Percentiles rank a stretch among this genome's conserved stretches.
Conservation (phyloP, 2,329 filamentous ascomycete species). For the Stenocarpella maydis region DNA sequence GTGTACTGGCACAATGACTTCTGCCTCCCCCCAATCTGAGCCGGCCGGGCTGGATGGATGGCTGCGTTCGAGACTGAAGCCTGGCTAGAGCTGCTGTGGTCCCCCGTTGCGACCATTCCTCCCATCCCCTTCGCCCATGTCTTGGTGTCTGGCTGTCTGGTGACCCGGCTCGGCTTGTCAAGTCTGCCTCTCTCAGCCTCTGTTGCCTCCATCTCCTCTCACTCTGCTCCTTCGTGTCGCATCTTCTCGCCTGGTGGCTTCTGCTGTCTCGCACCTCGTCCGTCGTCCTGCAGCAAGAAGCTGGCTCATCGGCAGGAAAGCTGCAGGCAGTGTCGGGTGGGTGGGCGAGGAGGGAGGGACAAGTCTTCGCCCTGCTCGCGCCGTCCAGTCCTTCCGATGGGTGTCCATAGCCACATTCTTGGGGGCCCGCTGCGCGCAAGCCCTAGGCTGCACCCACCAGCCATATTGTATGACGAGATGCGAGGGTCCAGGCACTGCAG, state of each 20-base stretch:
- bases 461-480: constrained; percentile 27
- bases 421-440: constrained; percentile 7
- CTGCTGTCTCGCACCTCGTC: constrained; percentile 19
- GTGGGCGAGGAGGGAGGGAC: background rate
- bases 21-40: background rate
- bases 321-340: background rate
- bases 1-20: constrained; percentile 5
- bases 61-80: constrained; percentile 25
- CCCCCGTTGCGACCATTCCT: background rate
- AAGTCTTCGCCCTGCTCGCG: background rate
- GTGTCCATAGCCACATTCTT: constrained; percentile 7
- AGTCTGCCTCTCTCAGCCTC: background rate
- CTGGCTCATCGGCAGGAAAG: constrained; percentile 2
- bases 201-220: background rate
- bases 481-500: constrained; percentile 31
- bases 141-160: background rate
- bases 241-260: constrained; percentile 15
- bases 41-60: constrained; percentile 8
- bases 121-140: background rate
- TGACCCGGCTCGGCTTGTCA: constrained; percentile 10
- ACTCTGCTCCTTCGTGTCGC: constrained; percentile 1
- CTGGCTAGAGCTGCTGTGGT: constrained; percentile 18
- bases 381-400: background rate
- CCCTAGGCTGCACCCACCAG: constrained; percentile 21
- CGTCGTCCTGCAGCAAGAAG: constrained; percentile 11